phyloP scores from a whole-genome alignment of 2,329 filamentous ascomycete genomes.

The Beauveria bassiana region DNA sequence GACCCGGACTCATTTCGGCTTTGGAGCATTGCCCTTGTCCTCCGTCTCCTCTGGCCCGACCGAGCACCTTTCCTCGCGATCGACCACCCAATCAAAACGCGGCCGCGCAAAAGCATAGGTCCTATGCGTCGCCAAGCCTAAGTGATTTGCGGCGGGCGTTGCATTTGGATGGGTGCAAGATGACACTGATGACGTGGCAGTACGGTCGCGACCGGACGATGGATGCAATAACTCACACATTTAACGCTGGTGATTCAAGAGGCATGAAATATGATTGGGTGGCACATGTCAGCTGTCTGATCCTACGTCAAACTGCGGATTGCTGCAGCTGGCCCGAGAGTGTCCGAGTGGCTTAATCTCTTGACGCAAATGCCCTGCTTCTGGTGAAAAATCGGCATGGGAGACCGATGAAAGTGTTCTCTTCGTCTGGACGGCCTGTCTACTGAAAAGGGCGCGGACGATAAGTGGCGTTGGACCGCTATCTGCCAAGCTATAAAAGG shows the following conservation, averaged over 20 bases:
- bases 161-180: not conserved
- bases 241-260: not conserved
- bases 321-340: not conserved
- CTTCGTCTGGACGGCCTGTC: not conserved
- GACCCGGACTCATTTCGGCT: no score
- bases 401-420: not conserved
- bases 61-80: not conserved
- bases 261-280: not conserved
- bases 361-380: not conserved
- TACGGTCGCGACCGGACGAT: not conserved
- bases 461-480: not conserved
- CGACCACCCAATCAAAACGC: not conserved
- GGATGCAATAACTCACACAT: not conserved
- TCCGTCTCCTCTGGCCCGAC: no score
- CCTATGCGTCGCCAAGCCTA: not conserved
- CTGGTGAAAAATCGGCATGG: not conserved
- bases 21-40: no score
- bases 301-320: not conserved
- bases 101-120: conserved; percentile 2
- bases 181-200: not conserved
- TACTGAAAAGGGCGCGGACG: not conserved
- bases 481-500: not conserved
- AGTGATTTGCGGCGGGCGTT: not conserved
- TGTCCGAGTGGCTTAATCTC: not conserved
- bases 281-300: not conserved